These are phyloP conservation scores for Viola pubescens DNA, from an alignment of 441 rosid genomes.

Conservation along the genomic window DNA sequence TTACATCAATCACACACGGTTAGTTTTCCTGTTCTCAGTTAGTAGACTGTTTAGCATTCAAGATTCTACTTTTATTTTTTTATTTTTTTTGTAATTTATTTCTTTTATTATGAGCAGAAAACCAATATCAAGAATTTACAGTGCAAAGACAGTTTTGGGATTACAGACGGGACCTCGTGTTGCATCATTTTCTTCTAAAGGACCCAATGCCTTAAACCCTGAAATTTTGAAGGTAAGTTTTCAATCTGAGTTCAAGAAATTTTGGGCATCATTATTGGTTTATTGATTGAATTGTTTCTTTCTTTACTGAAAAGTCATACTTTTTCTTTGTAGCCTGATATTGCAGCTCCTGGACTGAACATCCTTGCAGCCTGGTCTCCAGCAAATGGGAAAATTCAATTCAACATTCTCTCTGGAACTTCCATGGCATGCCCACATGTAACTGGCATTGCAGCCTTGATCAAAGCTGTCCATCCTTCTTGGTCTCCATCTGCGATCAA, in stretches of 20 bases:
- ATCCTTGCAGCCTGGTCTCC: slow-evolving; percentile 64
- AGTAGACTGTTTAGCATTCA: not conserved
- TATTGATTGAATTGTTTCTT: not conserved
- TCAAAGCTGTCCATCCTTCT: slow-evolving; percentile 55
- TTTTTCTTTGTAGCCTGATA: slow-evolving; percentile 47
- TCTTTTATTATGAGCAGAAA: slow-evolving; percentile 23
- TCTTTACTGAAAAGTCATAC: not conserved
- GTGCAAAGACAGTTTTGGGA: slow-evolving; percentile 50
- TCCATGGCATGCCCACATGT: slow-evolving; percentile 92
- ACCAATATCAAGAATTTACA: slow-evolving; percentile 34
- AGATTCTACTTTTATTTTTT: not conserved
- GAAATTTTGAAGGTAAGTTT: slow-evolving; percentile 55
- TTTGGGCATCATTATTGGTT: not conserved
- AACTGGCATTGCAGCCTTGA: slow-evolving; percentile 71
- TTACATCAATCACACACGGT: slow-evolving; percentile 36
- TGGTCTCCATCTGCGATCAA: slow-evolving; percentile 80
- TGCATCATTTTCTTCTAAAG: slow-evolving; percentile 62
- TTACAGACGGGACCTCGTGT: slow-evolving; percentile 47
- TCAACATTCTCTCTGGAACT: slow-evolving; percentile 61
- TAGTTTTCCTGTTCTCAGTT: slow-evolving; percentile 10
- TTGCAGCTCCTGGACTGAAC: slow-evolving; percentile 62
- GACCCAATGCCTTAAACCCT: slow-evolving; percentile 61
- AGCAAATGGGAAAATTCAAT: slow-evolving; percentile 27
- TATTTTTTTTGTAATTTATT: not conserved
- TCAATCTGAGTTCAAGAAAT: not conserved